A percentile compares a stretch with the other conserved stretches of the same genome.
phyloP scores from a whole-genome alignment of 2,329 filamentous ascomycete genomes.

The Atkinsonella hypoxylon region DNA sequence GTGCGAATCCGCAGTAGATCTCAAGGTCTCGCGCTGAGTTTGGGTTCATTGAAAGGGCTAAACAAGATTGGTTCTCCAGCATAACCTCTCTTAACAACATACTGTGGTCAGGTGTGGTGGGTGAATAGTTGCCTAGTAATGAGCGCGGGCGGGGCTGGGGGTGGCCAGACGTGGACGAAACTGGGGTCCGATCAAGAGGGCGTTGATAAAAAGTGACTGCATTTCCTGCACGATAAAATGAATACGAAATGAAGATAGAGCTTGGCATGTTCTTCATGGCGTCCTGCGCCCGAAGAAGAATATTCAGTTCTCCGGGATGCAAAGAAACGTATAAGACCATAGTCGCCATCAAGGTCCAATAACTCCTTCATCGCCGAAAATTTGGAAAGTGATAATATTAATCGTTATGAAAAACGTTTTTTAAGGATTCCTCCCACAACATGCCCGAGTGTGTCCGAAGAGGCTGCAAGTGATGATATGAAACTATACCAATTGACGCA shows the following conservation, averaged over 20 bases:
- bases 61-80: conserved; percentile 56
- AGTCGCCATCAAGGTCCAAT: neutral
- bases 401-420: too few species aligned
- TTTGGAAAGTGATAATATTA: neutral
- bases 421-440: too few species aligned
- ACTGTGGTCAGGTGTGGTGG: neutral
- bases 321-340: neutral
- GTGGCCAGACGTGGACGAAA: neutral
- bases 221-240: neutral
- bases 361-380: neutral
- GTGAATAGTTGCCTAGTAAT: neutral
- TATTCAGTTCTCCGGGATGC: neutral
- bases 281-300: neutral
- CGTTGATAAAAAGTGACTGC: neutral
- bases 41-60: conserved; percentile 88
- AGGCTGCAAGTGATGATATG: neutral
- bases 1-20: conserved; percentile 95
- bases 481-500: neutral
- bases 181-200: neutral
- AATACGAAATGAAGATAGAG: neutral
- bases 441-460: too few species aligned
- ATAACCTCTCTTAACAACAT: conserved; percentile 7
- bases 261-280: neutral
- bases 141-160: neutral
- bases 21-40: conserved; percentile 83